phyloP scores from a whole-genome alignment of 495 filamentous ascomycete species.

The Rhypophila decipiens region DNA sequence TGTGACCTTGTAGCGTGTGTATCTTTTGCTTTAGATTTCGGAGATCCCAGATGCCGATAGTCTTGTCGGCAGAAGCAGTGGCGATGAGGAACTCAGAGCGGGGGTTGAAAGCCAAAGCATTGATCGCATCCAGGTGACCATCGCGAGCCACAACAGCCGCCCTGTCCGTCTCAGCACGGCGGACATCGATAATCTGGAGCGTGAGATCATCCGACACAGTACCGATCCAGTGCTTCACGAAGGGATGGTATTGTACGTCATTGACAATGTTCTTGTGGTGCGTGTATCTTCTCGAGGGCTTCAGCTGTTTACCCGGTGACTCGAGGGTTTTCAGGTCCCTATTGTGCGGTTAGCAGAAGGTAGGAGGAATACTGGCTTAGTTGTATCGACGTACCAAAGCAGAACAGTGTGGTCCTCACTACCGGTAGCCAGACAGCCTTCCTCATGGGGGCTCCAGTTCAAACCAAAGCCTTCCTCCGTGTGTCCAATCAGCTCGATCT shows the following conservation, averaged over 20 bases:
- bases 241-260: conserved; percentile 89
- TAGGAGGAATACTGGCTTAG: background rate
- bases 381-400: conserved; percentile 61
- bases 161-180: conserved; percentile 53
- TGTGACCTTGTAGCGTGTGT: conserved; percentile 78
- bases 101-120: conserved; percentile 89
- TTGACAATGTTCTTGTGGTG: conserved; percentile 90
- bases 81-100: conserved; percentile 79
- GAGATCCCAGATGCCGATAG: conserved; percentile 91
- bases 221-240: conserved; percentile 74
- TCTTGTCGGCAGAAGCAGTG: conserved; percentile 90
- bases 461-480: conserved; percentile 89
- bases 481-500: conserved; percentile 83
- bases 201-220: conserved; percentile 94
- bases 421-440: conserved; percentile 79
- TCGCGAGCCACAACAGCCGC: conserved; percentile 59
- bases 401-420: conserved; percentile 86
- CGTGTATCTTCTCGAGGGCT: conserved; percentile 67
- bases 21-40: conserved; percentile 80
- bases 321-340: conserved; percentile 75
- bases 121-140: conserved; percentile 84
- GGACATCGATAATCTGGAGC: conserved; percentile 82
- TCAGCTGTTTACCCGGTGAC: conserved; percentile 58
- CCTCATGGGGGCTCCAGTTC: conserved; percentile 80
- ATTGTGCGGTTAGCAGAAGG: conserved; percentile 6